Base-by-base conservation (phyloP, 768 basidiomycete genomes). In the Kwoniella europaea region DNA sequence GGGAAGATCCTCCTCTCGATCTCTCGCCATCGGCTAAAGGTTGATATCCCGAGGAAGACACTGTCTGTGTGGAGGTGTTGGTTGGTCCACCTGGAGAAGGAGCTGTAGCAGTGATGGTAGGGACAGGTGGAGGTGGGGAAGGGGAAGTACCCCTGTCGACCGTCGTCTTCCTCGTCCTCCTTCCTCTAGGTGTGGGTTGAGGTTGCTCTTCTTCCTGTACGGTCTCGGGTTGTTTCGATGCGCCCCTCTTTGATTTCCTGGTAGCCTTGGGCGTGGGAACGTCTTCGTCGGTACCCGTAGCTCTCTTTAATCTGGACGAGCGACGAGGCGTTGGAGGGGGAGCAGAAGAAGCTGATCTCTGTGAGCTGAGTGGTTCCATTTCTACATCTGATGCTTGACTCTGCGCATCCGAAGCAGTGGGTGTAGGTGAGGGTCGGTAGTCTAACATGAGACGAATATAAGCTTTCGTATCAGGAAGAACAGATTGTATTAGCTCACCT, bases 91-190 rank as follows among this genome's bases (percentile, higher is more conserved):
- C 65, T 13, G 79, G 79, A 24, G 79, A 80, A 18, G 79, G 77
- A 13, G 79, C 79, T 27, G 79, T 80, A 56, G 74, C 77, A 3
- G 74, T 78, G 68, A 80, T 80, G 54, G 76, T 76, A 20, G 79
- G 79, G 1, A 66, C 58, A 1, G 68, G 43, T 10, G 71, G 54
- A 27, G 70, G 65, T n/a, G 74, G 72, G 15, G 71, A 52, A 27
- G 79, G 76, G 4, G 76, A 76, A n/a, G 68, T 74, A 0, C 50
- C 71, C 43, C 67, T 65, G 12, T 79, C 76, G 10, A 71, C 71
- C 6, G 75, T 76, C 12, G 53, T 59, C 20, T 74, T 72, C 16
- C 75, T 68, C 10, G 68, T 67, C 13, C 64, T 62, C 15, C 75
- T 29, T 18, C 69, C 69, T 54, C 67, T 73, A 3, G 75, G 72